Conservation (phyloP, 2,329 filamentous ascomycete species). For the Neonectria neomacrospora region DNA sequence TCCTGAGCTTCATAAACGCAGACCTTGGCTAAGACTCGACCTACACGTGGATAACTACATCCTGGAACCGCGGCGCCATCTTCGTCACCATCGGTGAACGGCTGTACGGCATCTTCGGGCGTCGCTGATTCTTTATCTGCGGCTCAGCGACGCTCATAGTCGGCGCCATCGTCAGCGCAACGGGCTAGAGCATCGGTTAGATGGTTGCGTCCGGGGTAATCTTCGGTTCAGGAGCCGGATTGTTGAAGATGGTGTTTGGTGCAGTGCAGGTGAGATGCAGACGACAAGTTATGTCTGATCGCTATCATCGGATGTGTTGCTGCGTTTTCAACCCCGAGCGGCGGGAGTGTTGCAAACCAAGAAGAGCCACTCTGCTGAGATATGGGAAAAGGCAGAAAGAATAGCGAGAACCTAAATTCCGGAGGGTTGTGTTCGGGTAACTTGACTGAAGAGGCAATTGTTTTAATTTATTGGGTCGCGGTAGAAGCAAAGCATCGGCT, state of each 20-base stretch:
- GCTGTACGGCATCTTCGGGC: conserved; percentile 54
- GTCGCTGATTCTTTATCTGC: conserved; percentile 52
- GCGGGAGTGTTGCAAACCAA: background rate
- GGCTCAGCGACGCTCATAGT: conserved; percentile 49
- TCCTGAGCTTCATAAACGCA: conserved; percentile 49
- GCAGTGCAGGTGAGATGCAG: conserved; percentile 32
- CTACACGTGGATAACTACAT: conserved; percentile 51
- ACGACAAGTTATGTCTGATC: background rate
- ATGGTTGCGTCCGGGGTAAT: conserved; percentile 55
- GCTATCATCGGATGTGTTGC: conserved; percentile 18
- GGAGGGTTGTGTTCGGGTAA: conserved; percentile 3
- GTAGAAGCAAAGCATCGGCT: conserved; percentile 26
- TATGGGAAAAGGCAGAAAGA: background rate
- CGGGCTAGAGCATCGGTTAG: conserved; percentile 50
- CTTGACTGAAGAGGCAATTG: conserved; percentile 21
- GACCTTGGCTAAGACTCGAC: conserved; percentile 49
- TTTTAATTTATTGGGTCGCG: conserved; percentile 26
- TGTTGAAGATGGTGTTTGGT: conserved; percentile 54
- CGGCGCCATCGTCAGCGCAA: conserved; percentile 53
- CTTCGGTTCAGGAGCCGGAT: conserved; percentile 53
- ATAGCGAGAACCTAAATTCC: conserved; percentile 1
- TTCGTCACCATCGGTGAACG: conserved; percentile 50
- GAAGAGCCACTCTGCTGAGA: background rate
- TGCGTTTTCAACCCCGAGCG: conserved; percentile 24
- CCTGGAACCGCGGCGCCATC: conserved; percentile 47